phyloP scores from a whole-genome alignment of 1,284 basidiomycete species.

The Ceratobasidium sp. region DNA sequence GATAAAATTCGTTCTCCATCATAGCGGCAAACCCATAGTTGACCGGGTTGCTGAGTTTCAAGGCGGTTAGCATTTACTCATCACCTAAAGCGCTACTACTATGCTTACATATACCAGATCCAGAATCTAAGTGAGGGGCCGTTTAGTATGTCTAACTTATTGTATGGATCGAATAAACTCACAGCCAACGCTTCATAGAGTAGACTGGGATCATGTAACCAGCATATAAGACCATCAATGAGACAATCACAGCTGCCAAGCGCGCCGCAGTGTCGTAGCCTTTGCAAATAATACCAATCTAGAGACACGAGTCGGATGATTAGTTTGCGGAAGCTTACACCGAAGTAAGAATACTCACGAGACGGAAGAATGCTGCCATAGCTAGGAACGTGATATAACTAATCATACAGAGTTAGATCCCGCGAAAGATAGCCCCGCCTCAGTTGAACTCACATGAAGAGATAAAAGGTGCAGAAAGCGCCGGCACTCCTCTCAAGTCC shows the following conservation, averaged over 20 bases:
- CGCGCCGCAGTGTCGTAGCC: constrained; percentile 64
- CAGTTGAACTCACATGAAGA: constrained; percentile 50
- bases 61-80: background rate
- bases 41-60: constrained; percentile 80
- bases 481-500: constrained; percentile 61
- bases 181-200: constrained; percentile 87
- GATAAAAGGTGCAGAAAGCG: constrained; percentile 63
- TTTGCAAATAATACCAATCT: constrained; percentile 59
- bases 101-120: constrained; percentile 62
- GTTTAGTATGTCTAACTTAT: no score
- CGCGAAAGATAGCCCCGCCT: no score
- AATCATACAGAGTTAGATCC: background rate
- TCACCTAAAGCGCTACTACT: background rate
- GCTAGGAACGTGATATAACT: constrained; percentile 57
- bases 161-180: background rate
- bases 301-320: constrained; percentile 55
- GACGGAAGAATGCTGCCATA: constrained; percentile 65
- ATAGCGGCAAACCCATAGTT: constrained; percentile 84
- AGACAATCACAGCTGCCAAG: constrained; percentile 62
- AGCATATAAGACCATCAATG: constrained; percentile 54
- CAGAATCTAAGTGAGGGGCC: constrained; percentile 68
- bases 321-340: constrained; percentile 1
- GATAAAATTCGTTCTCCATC: constrained; percentile 88
- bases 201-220: constrained; percentile 63
- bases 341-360: constrained; percentile 52